A percentile compares a stretch with the other conserved stretches of the same genome.
Conservation (phyloP, 2,329 filamentous ascomycete genomes). For the Xylaria sp. region DNA sequence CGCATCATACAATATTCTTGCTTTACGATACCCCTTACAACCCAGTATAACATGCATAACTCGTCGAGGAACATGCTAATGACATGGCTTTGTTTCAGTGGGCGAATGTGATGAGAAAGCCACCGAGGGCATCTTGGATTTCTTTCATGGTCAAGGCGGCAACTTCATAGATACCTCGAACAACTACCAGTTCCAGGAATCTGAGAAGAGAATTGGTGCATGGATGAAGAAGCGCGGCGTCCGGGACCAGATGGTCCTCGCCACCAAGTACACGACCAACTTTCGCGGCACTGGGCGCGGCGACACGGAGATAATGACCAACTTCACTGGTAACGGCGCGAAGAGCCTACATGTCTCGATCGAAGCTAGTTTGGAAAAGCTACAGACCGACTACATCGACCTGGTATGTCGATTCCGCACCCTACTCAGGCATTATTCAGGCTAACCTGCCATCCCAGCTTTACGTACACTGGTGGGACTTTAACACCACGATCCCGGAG, state of each 20-base stretch:
- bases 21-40: no score
- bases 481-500: slow-evolving; percentile 64
- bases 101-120: slow-evolving; percentile 66
- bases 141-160: slow-evolving; percentile 63
- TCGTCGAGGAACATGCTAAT: no score
- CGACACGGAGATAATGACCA: slow-evolving; percentile 49
- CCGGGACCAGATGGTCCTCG: slow-evolving; percentile 70
- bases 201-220: slow-evolving; percentile 68
- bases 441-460: slow-evolving; percentile 42
- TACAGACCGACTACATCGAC: slow-evolving; percentile 72
- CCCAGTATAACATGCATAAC: no score
- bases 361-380: slow-evolving; percentile 58
- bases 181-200: slow-evolving; percentile 67
- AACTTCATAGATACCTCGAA: slow-evolving; percentile 76
- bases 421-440: neutral
- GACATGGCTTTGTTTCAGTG: no score
- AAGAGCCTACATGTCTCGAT: slow-evolving; percentile 63
- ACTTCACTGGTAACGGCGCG: slow-evolving; percentile 60
- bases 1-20: no score
- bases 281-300: slow-evolving; percentile 52
- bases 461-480: slow-evolving; percentile 71
- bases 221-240: slow-evolving; percentile 68
- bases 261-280: slow-evolving; percentile 69
- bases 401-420: slow-evolving; percentile 47
- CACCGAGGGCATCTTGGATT: slow-evolving; percentile 66